phyloP scores from a whole-genome alignment of 1,139 yeast species.

The Yamadazyma conglobata region DNA sequence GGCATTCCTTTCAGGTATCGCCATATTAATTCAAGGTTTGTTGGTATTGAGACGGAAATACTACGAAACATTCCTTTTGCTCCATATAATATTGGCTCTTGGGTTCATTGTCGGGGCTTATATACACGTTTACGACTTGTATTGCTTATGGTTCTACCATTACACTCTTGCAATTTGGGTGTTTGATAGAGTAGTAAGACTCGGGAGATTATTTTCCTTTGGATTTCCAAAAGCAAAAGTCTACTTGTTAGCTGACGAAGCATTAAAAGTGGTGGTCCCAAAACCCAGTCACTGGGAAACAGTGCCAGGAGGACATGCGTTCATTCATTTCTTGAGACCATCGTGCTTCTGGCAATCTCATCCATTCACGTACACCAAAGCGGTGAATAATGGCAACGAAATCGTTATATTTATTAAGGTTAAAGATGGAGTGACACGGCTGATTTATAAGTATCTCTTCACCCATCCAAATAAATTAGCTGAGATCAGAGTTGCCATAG shows the following conservation, averaged over 20 bases:
- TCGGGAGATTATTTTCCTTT: conserved; percentile 43
- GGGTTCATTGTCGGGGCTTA: conserved; percentile 58
- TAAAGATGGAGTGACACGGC: conserved; percentile 37
- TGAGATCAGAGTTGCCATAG: conserved; percentile 34
- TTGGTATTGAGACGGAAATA: conserved; percentile 49
- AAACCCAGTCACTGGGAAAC: conserved; percentile 37
- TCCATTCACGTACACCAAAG: conserved; percentile 52
- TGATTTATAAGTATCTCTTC: conserved; percentile 25
- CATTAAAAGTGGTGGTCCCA: conserved; percentile 40
- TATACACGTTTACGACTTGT: conserved; percentile 51
- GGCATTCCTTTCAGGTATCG: conserved; percentile 33
- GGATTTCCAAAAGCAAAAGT: conserved; percentile 53
- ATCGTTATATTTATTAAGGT: conserved; percentile 35
- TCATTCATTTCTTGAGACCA: conserved; percentile 50
- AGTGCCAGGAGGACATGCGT: conserved; percentile 60
- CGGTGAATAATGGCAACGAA: conserved; percentile 26
- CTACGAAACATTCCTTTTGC: conserved; percentile 61
- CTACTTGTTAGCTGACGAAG: conserved; percentile 43
- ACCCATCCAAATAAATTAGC: conserved; percentile 23
- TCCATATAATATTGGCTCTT: conserved; percentile 59
- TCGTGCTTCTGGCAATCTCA: conserved; percentile 69
- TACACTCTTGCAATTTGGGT: conserved; percentile 61
- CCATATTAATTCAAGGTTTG: conserved; percentile 46
- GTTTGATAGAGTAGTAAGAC: conserved; percentile 53
- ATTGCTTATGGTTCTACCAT: conserved; percentile 47